Conservation (phyloP, 1,284 basidiomycete genomes). For the Tremellales sp. region DNA sequence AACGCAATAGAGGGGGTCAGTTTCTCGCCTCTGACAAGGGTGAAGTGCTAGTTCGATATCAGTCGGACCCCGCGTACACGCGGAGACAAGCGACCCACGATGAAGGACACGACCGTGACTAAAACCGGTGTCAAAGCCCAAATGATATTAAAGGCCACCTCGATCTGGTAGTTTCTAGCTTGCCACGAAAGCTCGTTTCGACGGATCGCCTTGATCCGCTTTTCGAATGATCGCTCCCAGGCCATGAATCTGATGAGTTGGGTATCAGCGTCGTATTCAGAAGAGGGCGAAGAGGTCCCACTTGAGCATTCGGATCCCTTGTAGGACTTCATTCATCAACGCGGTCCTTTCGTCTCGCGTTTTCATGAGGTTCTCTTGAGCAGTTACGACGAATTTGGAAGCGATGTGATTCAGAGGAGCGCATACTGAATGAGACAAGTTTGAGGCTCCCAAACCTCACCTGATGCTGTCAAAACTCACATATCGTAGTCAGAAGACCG, state of each 20-base stretch:
- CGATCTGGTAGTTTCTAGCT: constrained; percentile 78
- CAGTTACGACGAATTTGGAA: constrained; percentile 73
- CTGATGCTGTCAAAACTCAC: constrained; percentile 23
- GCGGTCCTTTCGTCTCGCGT: constrained; percentile 82
- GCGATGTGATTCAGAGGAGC: constrained; percentile 83
- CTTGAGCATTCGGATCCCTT: constrained; percentile 91
- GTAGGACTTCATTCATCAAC: constrained; percentile 89
- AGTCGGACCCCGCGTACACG: constrained; percentile 3
- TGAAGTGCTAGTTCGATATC: constrained; percentile 65
- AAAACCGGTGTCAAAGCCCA: constrained; percentile 55
- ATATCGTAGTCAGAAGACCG: constrained; percentile 73
- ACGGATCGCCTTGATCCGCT: constrained; percentile 66
- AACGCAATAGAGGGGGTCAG: constrained; percentile 83
- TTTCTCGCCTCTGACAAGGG: constrained; percentile 55
- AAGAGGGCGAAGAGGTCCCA: constrained; percentile 40
- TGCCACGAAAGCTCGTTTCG: constrained; percentile 77
- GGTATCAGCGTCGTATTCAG: background rate
- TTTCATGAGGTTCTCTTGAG: constrained; percentile 88
- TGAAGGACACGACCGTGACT: constrained; percentile 47
- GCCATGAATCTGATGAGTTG: constrained; percentile 65
- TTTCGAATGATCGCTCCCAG: constrained; percentile 88
- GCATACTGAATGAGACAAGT: constrained; percentile 54
- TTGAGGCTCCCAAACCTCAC: background rate
- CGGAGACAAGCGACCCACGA: constrained; percentile 25
- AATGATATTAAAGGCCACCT: constrained; percentile 74